A percentile compares a stretch with the other conserved stretches of the same genome.
These are phyloP conservation scores for Lodderomyces parapsilosis DNA, from an alignment of 1,139 yeast genomes.

Conservation along the genomic window DNA sequence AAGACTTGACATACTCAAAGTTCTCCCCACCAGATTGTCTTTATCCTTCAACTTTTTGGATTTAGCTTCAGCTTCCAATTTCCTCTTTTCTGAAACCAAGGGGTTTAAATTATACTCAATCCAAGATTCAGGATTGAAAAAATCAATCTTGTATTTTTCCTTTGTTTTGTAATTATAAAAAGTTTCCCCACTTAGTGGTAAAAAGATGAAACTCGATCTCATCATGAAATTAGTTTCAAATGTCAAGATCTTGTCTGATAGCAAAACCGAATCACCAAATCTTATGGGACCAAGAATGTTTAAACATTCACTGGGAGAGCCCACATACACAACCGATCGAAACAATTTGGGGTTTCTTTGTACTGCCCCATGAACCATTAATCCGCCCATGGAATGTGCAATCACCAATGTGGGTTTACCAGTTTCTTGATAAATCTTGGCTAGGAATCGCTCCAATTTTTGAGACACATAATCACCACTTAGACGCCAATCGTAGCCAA, in stretches of 20 bases:
- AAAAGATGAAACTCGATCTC: conserved; percentile 77
- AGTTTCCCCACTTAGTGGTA: conserved; percentile 73
- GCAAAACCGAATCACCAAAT: conserved; percentile 74
- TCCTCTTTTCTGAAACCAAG: conserved; percentile 53
- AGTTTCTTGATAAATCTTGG: conserved; percentile 35
- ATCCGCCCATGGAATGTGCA: conserved; percentile 94
- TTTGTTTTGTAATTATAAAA: conserved; percentile 61
- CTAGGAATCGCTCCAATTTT: conserved; percentile 49
- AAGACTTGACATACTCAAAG: background rate
- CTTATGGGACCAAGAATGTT: conserved; percentile 84
- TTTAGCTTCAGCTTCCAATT: conserved; percentile 9
- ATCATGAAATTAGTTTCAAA: conserved; percentile 83
- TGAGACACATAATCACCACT: conserved; percentile 54
- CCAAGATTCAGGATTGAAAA: conserved; percentile 81
- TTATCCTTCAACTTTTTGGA: background rate
- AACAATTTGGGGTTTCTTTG: conserved; percentile 65
- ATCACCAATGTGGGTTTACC: conserved; percentile 64
- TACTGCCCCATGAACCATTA: conserved; percentile 77
- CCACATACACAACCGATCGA: conserved; percentile 75
- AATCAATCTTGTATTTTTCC: conserved; percentile 66
- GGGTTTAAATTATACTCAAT: conserved; percentile 74
- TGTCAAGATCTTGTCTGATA: conserved; percentile 72
- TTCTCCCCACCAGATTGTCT: background rate
- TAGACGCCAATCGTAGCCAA: conserved; percentile 91
- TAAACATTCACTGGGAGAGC: conserved; percentile 81